Conservation (phyloP, 192 early-diverging fungal species). For the Coemansia furcata region DNA sequence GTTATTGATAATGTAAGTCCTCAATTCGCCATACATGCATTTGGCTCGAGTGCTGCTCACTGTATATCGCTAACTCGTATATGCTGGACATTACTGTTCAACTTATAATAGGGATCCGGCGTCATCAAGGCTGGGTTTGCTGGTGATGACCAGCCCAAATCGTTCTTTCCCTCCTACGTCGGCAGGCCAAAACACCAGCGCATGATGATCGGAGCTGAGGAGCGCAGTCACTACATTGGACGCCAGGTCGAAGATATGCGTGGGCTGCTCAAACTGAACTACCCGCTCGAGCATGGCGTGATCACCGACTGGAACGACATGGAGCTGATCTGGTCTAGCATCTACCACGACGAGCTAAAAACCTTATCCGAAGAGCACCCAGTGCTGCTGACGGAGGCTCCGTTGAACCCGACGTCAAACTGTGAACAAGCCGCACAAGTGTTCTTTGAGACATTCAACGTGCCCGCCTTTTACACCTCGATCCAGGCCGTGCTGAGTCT, state of each 20-base stretch:
- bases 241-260: slow-evolving; percentile 93
- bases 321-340: slow-evolving; percentile 97
- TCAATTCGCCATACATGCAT: not conserved
- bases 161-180: slow-evolving; percentile 92
- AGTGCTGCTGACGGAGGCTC: slow-evolving; percentile 95
- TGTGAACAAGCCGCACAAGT: slow-evolving; percentile 93
- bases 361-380: slow-evolving; percentile 97
- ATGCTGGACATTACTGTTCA: not conserved
- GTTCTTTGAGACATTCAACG: slow-evolving; percentile 99
- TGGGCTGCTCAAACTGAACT: slow-evolving; percentile 90
- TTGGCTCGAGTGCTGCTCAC: not conserved
- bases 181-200: slow-evolving; percentile 95
- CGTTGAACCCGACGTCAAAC: slow-evolving; percentile 89
- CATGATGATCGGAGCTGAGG: slow-evolving; percentile 97
- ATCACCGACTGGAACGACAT: slow-evolving; percentile 98
- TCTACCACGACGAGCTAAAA: slow-evolving; percentile 97
- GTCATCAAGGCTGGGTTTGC: slow-evolving; percentile 99
- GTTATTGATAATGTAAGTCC: slow-evolving; percentile 96
- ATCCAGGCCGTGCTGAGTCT: slow-evolving; percentile 97
- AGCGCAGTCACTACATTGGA: slow-evolving; percentile 95
- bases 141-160: slow-evolving; percentile 95
- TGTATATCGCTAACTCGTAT: not conserved
- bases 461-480: slow-evolving; percentile 93
- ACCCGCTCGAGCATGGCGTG: slow-evolving; percentile 97
- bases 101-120: slow-evolving; percentile 81